Conservation (phyloP, 768 basidiomycete genomes). For the Lyophyllum decastes region DNA sequence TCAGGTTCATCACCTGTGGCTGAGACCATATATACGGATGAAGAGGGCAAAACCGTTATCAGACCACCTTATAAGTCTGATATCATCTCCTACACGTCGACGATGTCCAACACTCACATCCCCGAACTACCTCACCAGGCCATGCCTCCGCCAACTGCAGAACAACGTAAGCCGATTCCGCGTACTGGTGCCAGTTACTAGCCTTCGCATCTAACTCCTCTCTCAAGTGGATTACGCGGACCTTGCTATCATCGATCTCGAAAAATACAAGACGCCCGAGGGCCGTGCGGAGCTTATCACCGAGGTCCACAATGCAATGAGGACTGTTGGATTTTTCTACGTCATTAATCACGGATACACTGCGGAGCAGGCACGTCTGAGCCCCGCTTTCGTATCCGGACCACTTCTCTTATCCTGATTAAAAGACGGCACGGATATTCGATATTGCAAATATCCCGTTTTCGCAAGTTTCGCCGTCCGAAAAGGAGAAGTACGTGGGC, state of each 20-base stretch:
- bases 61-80: no score
- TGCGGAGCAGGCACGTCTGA: slow-evolving; percentile 38
- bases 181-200: neutral
- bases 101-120: no score
- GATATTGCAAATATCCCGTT: slow-evolving; percentile 47
- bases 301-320: slow-evolving; percentile 48
- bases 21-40: no score
- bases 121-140: no score
- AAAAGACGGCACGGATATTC: slow-evolving; percentile 42
- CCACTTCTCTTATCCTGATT: neutral
- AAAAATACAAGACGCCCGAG: slow-evolving; percentile 37
- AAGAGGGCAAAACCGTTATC: no score
- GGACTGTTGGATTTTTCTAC: no score
- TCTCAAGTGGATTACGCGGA: slow-evolving; percentile 41
- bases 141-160: neutral
- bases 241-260: slow-evolving; percentile 53
- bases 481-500: slow-evolving; percentile 38
- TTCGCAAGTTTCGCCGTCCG: slow-evolving; percentile 31
- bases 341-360: slow-evolving; percentile 51
- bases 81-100: no score
- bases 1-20: no score
- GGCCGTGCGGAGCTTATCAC: slow-evolving; percentile 37
- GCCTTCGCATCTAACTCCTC: neutral
- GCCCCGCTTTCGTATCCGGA: slow-evolving; percentile 6
- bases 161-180: neutral